These are phyloP conservation scores for Neurospora sp. DNA, from an alignment of 495 filamentous ascomycete genomes.

Conservation along the genomic window DNA sequence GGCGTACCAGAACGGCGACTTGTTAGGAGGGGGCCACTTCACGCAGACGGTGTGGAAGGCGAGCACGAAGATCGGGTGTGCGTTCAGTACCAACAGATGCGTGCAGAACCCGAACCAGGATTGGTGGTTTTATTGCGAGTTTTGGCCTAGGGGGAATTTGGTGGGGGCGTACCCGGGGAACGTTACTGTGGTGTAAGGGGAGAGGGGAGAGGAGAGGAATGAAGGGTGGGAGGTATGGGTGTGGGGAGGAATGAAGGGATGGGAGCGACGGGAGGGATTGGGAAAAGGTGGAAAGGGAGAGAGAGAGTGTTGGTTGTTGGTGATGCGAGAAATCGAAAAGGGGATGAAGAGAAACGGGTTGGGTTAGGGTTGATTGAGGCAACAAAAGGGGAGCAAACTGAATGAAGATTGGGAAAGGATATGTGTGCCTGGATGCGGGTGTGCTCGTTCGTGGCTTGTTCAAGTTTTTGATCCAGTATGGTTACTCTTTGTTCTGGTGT, in stretches of 20 bases:
- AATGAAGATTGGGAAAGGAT: not conserved
- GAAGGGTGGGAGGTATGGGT: not conserved
- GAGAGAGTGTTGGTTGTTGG: not conserved
- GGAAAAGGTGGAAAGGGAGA: not conserved
- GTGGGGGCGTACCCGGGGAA: conserved; percentile 6
- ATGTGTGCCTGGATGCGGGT: not conserved
- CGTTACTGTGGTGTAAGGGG: not conserved
- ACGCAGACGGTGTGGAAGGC: conserved; percentile 19
- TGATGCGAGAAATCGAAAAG: not conserved
- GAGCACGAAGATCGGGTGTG: conserved; percentile 9
- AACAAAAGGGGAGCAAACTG: not conserved
- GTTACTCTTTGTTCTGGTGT: not conserved
- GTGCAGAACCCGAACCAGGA: conserved; percentile 8
- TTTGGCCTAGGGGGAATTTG: conserved; percentile 11
- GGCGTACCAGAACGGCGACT: conserved; percentile 5
- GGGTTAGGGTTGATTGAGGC: not conserved
- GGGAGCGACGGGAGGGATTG: no score
- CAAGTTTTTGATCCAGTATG: not conserved
- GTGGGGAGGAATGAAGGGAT: not conserved
- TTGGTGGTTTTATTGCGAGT: conserved; percentile 18
- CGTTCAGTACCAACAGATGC: conserved; percentile 12
- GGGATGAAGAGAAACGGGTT: not conserved
- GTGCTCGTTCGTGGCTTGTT: not conserved
- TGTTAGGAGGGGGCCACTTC: conserved; percentile 10
- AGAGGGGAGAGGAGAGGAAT: not conserved